Evolutionary conservation across 352 stramenopile species (phyloP), one percentile per base, ranked within the genome.

Genomic region (Phytopythium vexans): DNA sequence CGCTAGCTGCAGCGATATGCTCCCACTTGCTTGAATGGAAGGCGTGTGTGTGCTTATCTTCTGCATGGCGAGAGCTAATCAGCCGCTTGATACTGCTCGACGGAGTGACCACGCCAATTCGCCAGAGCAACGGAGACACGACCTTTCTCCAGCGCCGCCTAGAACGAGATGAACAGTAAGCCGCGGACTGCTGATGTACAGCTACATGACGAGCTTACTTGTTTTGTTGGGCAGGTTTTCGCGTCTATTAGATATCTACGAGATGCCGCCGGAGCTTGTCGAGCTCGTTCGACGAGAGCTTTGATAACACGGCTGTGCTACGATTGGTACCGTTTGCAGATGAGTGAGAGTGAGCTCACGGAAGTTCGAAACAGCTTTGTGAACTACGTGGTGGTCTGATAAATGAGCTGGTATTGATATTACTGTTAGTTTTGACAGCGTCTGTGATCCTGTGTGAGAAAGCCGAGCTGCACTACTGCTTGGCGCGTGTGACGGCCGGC

Each of bases 221-320:
- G 8, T 11, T 44, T 41, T 33, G 7, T 43, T 33, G 32, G 32
- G 39, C 8, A 62, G 60, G 8, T 75, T 82, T 44, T 38, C 66
- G 0, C 54, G 58, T 6, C 11, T 58, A 3, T 52, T 79, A 53
- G 21, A 41, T 27, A 56, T 63, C 9, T 64, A 53, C 4, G 69
- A 79, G 31, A 64, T 79, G 14, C 72, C 72, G 27, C 33, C 39
- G 41, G 69, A 82, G 27, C 39, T 79, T 6, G 61, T 75, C 4
- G 39, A 57, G 0, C 41, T 69, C 8, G 51, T 82, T 10, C 27
- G 37, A 3, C 36, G 62, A 34, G 68, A 74, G n/a, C 37, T 73
- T 36, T n/a, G 52, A 10, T 11, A 33, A 8, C 21, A 27, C 2
- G 21, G 2, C 21, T 27, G 21, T 27, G 1, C 21, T 27, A 27